Conservation (phyloP, 2,329 filamentous ascomycete genomes). For the Pseudonectria buxi region DNA sequence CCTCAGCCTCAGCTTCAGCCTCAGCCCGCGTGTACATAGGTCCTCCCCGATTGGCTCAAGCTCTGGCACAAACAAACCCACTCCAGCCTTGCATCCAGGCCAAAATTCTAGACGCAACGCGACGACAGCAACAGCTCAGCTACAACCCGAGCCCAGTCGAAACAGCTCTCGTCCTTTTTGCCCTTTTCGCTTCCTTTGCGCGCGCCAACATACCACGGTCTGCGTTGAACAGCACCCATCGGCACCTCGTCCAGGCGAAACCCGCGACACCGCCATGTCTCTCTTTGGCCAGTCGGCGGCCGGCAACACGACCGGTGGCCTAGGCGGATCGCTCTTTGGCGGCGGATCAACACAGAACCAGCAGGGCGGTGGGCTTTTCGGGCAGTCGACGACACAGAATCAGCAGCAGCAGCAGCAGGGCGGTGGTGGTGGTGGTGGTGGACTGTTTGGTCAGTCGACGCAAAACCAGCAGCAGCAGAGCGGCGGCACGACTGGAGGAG, state of each 20-base stretch:
- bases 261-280: slow-evolving; percentile 22
- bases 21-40: too few relatives aligned
- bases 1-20: too few relatives aligned
- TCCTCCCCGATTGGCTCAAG: slow-evolving; percentile 27
- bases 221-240: background rate
- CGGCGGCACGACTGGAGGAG: slow-evolving; percentile 17
- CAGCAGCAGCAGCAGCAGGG: slow-evolving; percentile 15
- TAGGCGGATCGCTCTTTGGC: slow-evolving; percentile 17
- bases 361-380: slow-evolving; percentile 26
- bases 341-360: slow-evolving; percentile 11
- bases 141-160: background rate
- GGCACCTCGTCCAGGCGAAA: background rate
- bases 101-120: slow-evolving; percentile 25
- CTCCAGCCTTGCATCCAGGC: slow-evolving; percentile 21
- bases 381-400: slow-evolving; percentile 20
- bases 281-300: slow-evolving; percentile 27
- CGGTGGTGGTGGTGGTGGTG: slow-evolving; percentile 1
- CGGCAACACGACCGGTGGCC: slow-evolving; percentile 14
- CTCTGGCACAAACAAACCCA: slow-evolving; percentile 19
- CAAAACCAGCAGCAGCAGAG: slow-evolving; percentile 16
- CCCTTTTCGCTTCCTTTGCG: background rate
- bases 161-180: background rate
- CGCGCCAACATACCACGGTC: slow-evolving; percentile 1
- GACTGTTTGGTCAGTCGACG: slow-evolving; percentile 20
- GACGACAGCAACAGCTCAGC: too few relatives aligned